These are phyloP conservation scores for Aureobasidium zeae DNA, from an alignment of 2,329 filamentous ascomycete species.

Conservation along the genomic window DNA sequence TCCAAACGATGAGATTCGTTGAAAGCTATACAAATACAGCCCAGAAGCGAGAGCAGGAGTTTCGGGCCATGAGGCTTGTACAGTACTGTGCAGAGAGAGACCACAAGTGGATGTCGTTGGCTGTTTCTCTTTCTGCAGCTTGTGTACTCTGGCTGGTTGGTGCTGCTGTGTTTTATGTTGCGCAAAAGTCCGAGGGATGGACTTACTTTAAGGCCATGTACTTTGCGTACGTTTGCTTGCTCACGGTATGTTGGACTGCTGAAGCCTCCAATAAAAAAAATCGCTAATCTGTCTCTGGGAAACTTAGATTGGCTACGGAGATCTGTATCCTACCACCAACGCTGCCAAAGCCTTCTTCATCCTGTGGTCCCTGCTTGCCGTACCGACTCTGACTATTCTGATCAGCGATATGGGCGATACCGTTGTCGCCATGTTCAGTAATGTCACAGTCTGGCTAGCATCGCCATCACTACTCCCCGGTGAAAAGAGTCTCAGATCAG, in stretches of 20 bases:
- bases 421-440: constrained; percentile 45
- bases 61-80: constrained; percentile 40
- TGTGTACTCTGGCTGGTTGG: constrained; percentile 40
- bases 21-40: constrained; percentile 32
- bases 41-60: constrained; percentile 41
- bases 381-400: constrained; percentile 46
- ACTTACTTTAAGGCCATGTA: constrained; percentile 45
- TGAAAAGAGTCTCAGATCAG: constrained; percentile 34
- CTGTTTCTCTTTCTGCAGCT: constrained; percentile 31
- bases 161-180: constrained; percentile 40
- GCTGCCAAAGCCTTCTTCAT: constrained; percentile 48
- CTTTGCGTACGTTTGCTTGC: constrained; percentile 44
- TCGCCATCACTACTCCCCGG: constrained; percentile 46
- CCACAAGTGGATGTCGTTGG: constrained; percentile 35
- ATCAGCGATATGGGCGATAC: constrained; percentile 48
- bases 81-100: constrained; percentile 34
- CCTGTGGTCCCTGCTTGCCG: constrained; percentile 47
- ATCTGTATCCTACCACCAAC: constrained; percentile 39
- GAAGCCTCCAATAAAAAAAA: not conserved
- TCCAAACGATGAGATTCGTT: constrained; percentile 34
- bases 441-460: constrained; percentile 47
- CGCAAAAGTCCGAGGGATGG: constrained; percentile 40
- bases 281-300: not conserved
- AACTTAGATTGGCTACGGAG: constrained; percentile 45
- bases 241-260: constrained; percentile 29